Conservation (phyloP, 495 filamentous ascomycete species). For the Talaromyces trachyspermus region DNA sequence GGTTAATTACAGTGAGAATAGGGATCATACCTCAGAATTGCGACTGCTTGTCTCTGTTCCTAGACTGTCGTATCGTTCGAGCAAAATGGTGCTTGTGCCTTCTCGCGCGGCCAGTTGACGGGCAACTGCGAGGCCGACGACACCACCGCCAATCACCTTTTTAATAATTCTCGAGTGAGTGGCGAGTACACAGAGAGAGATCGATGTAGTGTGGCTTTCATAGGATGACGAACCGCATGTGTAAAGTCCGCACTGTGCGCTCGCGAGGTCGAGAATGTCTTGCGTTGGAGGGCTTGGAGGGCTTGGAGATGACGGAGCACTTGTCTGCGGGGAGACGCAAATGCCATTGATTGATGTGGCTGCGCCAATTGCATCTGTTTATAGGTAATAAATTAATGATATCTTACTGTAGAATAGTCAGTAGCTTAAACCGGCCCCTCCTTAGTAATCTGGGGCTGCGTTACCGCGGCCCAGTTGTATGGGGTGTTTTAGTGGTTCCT, state of each 20-base stretch:
- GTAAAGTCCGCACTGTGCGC: constrained; percentile 60
- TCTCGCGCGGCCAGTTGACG: constrained; percentile 59
- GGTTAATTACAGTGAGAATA: neutral
- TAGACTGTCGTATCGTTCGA: constrained; percentile 69
- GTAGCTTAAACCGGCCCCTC: too few relatives aligned
- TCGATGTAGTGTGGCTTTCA: too few relatives aligned
- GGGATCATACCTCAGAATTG: constrained; percentile 68
- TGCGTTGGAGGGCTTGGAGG: constrained; percentile 12
- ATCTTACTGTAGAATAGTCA: too few relatives aligned
- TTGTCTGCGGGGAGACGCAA: constrained; percentile 1
- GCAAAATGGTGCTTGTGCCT: constrained; percentile 62
- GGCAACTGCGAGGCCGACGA: constrained; percentile 86
- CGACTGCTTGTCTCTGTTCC: constrained; percentile 89
- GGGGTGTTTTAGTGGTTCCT: too few relatives aligned
- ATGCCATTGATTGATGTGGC: neutral
- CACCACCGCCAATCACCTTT: constrained; percentile 82
- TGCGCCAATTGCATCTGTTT: too few relatives aligned
- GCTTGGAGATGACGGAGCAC: constrained; percentile 2
- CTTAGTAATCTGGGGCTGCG: too few relatives aligned
- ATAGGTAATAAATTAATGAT: too few relatives aligned
- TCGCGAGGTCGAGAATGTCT: constrained; percentile 30
- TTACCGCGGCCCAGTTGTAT: too few relatives aligned
- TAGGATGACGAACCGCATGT: constrained; percentile 63
- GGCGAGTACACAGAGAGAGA: constrained; percentile 4
- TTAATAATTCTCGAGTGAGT: constrained; percentile 2